Evolutionary conservation across 2,329 filamentous ascomycete genomes (phyloP).

Genomic region (Botrytis porri): DNA sequence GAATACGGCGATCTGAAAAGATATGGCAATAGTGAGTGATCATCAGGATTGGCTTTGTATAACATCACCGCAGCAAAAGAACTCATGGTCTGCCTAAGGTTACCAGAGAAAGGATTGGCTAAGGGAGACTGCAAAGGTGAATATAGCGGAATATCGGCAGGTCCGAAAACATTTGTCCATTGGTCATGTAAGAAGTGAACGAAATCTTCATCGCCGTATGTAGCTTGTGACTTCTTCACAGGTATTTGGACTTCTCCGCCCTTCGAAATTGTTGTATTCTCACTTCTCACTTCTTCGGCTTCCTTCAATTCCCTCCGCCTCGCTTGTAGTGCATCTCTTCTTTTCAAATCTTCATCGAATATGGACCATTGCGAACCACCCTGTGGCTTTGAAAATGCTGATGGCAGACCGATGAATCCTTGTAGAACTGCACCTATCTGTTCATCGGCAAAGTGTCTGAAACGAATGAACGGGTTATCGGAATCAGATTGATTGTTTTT

Average conservation of each 20-base stretch:
- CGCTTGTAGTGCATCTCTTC: slow-evolving; percentile 32
- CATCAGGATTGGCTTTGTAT: slow-evolving; percentile 6
- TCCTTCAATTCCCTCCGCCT: slow-evolving; percentile 29
- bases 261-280: neutral
- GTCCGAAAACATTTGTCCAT: neutral
- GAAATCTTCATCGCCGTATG: neutral
- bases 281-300: slow-evolving; percentile 22
- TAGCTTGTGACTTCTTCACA: slow-evolving; percentile 19
- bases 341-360: slow-evolving; percentile 33
- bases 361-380: slow-evolving; percentile 30
- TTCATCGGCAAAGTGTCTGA: slow-evolving; percentile 35
- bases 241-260: slow-evolving; percentile 23
- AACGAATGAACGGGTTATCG: slow-evolving; percentile 37
- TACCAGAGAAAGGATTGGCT: slow-evolving; percentile 67
- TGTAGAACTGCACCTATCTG: slow-evolving; percentile 37
- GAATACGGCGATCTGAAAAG: slow-evolving; percentile 38
- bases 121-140: slow-evolving; percentile 22
- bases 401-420: slow-evolving; percentile 37
- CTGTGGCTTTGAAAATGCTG: slow-evolving; percentile 32
- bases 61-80: slow-evolving; percentile 1
- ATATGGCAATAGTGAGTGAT: slow-evolving; percentile 37
- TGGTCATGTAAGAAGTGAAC: neutral
- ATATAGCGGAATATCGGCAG: slow-evolving; percentile 33
- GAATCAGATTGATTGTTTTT: neutral
- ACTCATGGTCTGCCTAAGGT: slow-evolving; percentile 24